Conservation (phyloP, 83 land plant genomes). For the Picea mariana region DNA sequence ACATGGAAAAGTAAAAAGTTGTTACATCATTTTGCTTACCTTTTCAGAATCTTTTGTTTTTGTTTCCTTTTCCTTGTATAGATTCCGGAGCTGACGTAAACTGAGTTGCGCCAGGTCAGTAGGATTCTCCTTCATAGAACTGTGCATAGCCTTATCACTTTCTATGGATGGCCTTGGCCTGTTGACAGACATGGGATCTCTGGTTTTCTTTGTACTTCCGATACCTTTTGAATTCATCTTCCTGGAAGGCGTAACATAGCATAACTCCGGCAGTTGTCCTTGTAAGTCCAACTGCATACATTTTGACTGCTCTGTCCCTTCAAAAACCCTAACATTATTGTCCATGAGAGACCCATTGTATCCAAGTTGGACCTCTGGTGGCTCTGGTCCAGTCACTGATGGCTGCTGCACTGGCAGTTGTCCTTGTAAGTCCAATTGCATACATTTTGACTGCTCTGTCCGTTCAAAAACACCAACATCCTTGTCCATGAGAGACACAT, state of each 20-base stretch:
- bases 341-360: no score
- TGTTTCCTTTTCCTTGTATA: conserved; percentile 7
- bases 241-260: conserved; percentile 4
- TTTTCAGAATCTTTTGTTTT: conserved; percentile 12
- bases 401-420: background rate
- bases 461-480: background rate
- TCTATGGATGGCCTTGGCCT: background rate
- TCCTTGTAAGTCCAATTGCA: conserved; percentile 3
- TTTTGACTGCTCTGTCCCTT: background rate
- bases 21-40: background rate
- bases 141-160: background rate
- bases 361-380: no score
- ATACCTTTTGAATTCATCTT: background rate
- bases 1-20: background rate
- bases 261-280: background rate
- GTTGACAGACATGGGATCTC: conserved; percentile 1
- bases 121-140: conserved; percentile 9
- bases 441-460: background rate
- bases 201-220: background rate
- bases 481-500: background rate
- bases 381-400: no score
- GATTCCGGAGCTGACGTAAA: background rate
- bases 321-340: no score
- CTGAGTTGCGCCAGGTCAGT: background rate
- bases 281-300: background rate